Evolutionary conservation across 352 stramenopile genomes (phyloP), one percentile per base, ranked within the genome.

Genomic region (Globisporangium rhizosaccharum): DNA sequence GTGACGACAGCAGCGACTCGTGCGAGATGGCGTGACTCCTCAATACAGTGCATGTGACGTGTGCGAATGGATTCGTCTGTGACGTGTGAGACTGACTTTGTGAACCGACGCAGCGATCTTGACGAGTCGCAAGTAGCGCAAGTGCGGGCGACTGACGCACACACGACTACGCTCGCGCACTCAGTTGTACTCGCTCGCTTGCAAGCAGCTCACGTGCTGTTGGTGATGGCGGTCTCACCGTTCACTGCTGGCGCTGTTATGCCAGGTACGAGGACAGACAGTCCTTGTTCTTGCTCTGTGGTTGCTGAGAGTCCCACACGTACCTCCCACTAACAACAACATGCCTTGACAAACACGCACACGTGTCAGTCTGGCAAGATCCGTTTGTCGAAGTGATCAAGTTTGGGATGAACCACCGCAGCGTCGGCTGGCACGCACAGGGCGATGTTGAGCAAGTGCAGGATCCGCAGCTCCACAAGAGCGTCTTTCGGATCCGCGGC

Each of bases 341-440:
- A 12, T 39, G 33, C 1, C 33, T 12, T 3, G 8, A 2, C 7
- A 10, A 39, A 39, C 33, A 14, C 33, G 33, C 33, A 39, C 33
- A 39, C 33, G 33, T 2, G 33, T 12, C 23, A 93, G 81, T 92
- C 9, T 94, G 86, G 86, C 86, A 94, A 67, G 75, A 88, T 55
- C 86, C 86, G 48, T 93, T 83, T 46, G 85, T 94, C n/a, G 83
- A 96, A 57, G 82, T 94, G 36, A 76, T 96, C 66, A 88, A 87
- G 53, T 81, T 83, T 50, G 81, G 76, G 1, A 75, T 90, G 61
- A 82, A 79, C 10, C 76, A 88, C 53, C 66, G 63, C 33, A 76
- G 61, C 10, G 66, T 90, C 42, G 82, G 82, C 5, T 88, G 66
- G 61, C 64, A 73, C 44, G 63, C 65, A 1, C 80, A 87, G 23